phyloP scores from a whole-genome alignment of 495 filamentous ascomycete genomes.

The Opeltia flavorubescens region DNA sequence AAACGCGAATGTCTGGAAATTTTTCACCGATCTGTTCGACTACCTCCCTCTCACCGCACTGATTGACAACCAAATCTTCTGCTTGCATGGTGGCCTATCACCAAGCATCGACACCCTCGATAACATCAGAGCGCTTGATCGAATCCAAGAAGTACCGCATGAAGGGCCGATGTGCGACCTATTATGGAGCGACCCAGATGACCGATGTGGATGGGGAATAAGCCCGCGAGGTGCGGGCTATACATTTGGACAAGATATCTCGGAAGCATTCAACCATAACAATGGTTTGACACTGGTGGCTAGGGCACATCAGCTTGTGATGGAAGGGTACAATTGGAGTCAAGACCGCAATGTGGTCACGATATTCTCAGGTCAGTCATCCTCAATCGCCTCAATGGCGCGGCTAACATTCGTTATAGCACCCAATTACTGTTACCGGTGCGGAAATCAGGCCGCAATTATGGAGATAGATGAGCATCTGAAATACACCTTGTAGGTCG shows the following conservation, averaged over 20 bases:
- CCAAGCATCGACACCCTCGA: conserved; percentile 96
- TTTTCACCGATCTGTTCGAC: conserved; percentile 97
- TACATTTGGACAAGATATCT: conserved; percentile 98
- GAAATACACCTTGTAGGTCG: conserved; percentile 98
- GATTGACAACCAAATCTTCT: conserved; percentile 99
- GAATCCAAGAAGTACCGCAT: conserved; percentile 96
- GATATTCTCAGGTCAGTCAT: conserved; percentile 76
- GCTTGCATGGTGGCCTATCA: conserved; percentile 89
- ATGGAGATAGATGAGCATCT: conserved; percentile 99
- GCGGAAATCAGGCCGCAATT: conserved; percentile 97
- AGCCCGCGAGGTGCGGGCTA: conserved; percentile 94
- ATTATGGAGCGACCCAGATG: conserved; percentile 95
- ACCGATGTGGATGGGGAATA: conserved; percentile 97
- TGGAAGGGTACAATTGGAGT: conserved; percentile 98
- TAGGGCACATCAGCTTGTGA: conserved; percentile 88
- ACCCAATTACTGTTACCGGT: conserved; percentile 95
- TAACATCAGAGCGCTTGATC: conserved; percentile 89
- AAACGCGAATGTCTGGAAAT: conserved; percentile 99
- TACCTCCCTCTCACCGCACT: conserved; percentile 95
- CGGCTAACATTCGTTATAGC: conserved; percentile 35
- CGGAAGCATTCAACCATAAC: conserved; percentile 99
- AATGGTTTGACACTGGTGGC: conserved; percentile 94
- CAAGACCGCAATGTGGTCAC: conserved; percentile 94
- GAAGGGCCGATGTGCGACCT: conserved; percentile 98
- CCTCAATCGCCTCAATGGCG: conserved; percentile 2